Evolutionary conservation across 441 rosid genomes (phyloP), one percentile per base, ranked within the genome.

Genomic region (Lagerstroemia fauriei): DNA sequence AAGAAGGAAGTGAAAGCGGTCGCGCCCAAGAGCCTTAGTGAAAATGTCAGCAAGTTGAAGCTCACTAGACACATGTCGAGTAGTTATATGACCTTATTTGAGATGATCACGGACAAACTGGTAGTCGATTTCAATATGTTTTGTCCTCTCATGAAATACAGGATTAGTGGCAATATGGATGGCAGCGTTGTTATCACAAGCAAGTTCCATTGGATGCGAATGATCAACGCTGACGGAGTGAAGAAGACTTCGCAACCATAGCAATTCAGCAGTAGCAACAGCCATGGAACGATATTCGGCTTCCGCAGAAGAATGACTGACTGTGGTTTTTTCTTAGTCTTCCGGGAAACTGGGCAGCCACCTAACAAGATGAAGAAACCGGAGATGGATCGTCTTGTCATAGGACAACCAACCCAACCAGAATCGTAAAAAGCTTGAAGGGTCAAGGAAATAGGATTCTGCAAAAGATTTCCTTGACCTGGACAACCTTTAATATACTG

Each of bases 271-370:
- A n/a, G 29, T 18, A 5, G 46, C 25, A 17, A 68, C 20, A 3
- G 80, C 77, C 84, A 82, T 66, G 1, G 81, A 50, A 10, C 38
- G 71, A 59, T 82, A 82, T 31, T 76, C 80, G 1, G 25, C 32
- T 24, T 82, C 57, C 0, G 14, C 24, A 3, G 41, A 82, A 31
- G 81, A 77, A 7, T 73, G 53, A 32, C 73, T 20, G 7, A 83
- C 32, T 7, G 5, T 78, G 9, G 24, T 27, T 20, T 78, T n/a
- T 83, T 83, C 57, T 78, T 83, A 0, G 78, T 83, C 22, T 78
- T 78, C 85, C 25, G 78, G 3, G 82, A 78, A 24, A 78, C 22
- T 1, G 73, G 51, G 13, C 63, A 77, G 27, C 53, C 46, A 1
- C 65, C 76, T 3, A 77, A 32, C 1, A 47, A 1, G 13, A 83